These are phyloP conservation scores for Fusarium anguioides DNA, from an alignment of 2,329 filamentous ascomycete genomes.

Conservation along the genomic window DNA sequence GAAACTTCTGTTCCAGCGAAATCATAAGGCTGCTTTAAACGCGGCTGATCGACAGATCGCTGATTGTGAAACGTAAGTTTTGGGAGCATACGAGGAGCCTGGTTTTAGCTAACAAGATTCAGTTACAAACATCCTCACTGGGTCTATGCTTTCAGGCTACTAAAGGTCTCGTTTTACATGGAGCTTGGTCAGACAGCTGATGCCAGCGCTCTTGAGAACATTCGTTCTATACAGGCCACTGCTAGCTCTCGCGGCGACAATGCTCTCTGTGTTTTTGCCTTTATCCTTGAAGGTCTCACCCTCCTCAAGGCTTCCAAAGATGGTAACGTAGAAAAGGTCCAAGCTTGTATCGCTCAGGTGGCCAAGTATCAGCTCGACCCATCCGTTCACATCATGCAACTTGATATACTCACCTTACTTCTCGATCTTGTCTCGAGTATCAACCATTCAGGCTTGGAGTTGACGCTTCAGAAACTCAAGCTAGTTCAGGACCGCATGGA, in stretches of 20 bases:
- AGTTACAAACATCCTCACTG: constrained; percentile 75
- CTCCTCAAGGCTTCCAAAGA: constrained; percentile 72
- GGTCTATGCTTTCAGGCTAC: constrained; percentile 80
- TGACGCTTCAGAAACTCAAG: constrained; percentile 69
- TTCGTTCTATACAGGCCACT: constrained; percentile 70
- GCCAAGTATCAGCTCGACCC: constrained; percentile 76
- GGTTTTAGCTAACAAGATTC: constrained; percentile 19
- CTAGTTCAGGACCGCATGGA: constrained; percentile 72
- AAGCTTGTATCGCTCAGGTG: constrained; percentile 78
- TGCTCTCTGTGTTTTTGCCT: constrained; percentile 73
- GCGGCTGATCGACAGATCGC: constrained; percentile 75
- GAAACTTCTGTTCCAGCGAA: constrained; percentile 76
- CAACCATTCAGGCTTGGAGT: constrained; percentile 68
- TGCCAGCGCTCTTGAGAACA: constrained; percentile 72
- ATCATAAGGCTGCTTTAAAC: constrained; percentile 78
- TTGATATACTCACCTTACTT: constrained; percentile 73
- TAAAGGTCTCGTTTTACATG: constrained; percentile 76
- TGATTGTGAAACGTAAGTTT: constrained; percentile 72
- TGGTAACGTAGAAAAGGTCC: constrained; percentile 76
- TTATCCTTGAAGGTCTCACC: constrained; percentile 75
- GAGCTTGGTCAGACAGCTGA: constrained; percentile 71
- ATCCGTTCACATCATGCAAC: constrained; percentile 70
- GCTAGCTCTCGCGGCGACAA: constrained; percentile 71
- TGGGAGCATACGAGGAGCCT: not conserved
- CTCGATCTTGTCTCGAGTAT: constrained; percentile 78